These are phyloP conservation scores for Avena eriantha DNA, from an alignment of 176 grass and related monocot genomes.

Conservation along the genomic window DNA sequence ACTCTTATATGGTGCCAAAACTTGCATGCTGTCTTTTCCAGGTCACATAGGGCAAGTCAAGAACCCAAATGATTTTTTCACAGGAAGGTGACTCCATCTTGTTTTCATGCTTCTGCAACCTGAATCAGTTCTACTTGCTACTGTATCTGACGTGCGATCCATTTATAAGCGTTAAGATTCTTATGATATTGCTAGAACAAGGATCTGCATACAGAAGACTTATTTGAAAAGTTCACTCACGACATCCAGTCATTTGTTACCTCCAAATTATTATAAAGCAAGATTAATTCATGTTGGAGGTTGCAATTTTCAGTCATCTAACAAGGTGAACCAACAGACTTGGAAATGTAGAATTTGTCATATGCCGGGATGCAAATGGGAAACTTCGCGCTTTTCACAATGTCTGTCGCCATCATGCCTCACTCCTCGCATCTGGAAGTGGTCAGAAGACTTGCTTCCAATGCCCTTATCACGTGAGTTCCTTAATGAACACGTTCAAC, in stretches of 20 bases:
- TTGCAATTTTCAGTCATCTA: constrained; percentile 51
- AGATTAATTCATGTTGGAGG: constrained; percentile 26
- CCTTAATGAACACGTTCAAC: constrained; percentile 36
- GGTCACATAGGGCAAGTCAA: constrained; percentile 82
- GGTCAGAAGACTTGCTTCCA: constrained; percentile 94
- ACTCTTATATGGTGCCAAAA: neutral
- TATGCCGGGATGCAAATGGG: constrained; percentile 75
- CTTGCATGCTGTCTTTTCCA: constrained; percentile 42
- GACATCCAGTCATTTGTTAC: neutral
- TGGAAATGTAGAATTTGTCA: constrained; percentile 80
- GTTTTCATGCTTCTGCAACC: constrained; percentile 5
- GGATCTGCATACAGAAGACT: neutral
- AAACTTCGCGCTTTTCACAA: constrained; percentile 86
- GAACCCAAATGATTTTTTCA: constrained; percentile 82
- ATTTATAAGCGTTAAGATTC: neutral
- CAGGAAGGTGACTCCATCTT: constrained; percentile 68
- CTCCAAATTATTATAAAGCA: neutral
- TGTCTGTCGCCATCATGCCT: constrained; percentile 88
- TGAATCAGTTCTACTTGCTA: neutral
- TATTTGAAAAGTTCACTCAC: neutral
- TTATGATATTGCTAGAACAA: neutral
- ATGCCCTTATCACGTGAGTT: constrained; percentile 94
- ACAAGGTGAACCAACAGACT: constrained; percentile 63
- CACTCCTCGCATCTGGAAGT: constrained; percentile 77
- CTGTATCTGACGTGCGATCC: neutral